Percentiles rank a stretch among this genome's conserved stretches.
phyloP scores from a whole-genome alignment of 257 asterid genomes.

The Avicennia marina region DNA sequence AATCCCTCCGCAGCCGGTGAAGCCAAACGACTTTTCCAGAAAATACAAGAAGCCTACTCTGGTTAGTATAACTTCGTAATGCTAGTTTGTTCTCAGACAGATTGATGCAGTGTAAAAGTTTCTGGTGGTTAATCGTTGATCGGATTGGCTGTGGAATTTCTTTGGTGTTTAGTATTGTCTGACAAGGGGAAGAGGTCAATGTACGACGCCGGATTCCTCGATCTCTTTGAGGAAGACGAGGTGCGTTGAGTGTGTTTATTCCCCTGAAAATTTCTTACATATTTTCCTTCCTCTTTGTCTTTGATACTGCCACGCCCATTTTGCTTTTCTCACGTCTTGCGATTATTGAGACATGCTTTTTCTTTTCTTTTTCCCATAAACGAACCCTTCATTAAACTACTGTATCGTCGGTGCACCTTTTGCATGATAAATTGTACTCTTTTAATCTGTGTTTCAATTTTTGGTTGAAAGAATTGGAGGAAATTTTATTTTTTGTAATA shows the following conservation, averaged over 20 bases:
- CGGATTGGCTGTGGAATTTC: no score
- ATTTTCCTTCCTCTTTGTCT: conserved; percentile 11
- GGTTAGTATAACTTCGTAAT: no score
- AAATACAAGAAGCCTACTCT: conserved; percentile 70
- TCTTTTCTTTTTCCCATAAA: no score
- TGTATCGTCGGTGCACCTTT: conserved; percentile 8
- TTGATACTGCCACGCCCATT: background rate
- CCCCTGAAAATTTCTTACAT: conserved; percentile 20
- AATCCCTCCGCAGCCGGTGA: conserved; percentile 68
- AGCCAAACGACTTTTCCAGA: conserved; percentile 70
- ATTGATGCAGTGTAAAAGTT: background rate
- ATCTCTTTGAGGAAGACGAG: conserved; percentile 80
- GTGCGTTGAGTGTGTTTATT: conserved; percentile 36
- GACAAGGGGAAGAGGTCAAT: conserved; percentile 82
- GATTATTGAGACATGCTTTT: no score
- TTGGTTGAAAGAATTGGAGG: no score
- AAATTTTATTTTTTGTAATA: no score
- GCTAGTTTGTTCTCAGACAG: no score
- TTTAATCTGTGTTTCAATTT: no score
- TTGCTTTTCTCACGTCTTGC: conserved; percentile 2
- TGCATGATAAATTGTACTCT: conserved; percentile 13
- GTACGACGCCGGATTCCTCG: conserved; percentile 89
- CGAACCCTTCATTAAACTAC: no score
- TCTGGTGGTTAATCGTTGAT: background rate
- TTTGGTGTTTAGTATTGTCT: conserved; percentile 57